A percentile compares a stretch with the other conserved stretches of the same genome.
These are phyloP conservation scores for Phytopythium vexans DNA, from an alignment of 352 stramenopile genomes.

Conservation along the genomic window DNA sequence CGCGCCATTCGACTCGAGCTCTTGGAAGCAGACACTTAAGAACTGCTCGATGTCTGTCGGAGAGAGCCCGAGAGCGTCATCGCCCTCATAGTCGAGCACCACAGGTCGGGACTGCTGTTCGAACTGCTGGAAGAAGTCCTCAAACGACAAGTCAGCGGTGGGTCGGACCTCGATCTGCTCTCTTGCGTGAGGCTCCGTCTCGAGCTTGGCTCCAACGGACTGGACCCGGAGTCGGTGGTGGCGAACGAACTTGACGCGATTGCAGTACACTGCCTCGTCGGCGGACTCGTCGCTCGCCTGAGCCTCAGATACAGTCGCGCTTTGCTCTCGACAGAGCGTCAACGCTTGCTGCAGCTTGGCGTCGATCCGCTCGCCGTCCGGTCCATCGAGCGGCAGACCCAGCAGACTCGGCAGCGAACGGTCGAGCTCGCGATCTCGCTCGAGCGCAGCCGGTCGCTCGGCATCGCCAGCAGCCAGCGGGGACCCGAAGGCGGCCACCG, in stretches of 20 bases:
- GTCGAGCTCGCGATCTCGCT: conserved; percentile 22
- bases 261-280: conserved; percentile 30
- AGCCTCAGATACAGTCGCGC: neutral
- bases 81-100: conserved; percentile 20
- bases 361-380: conserved; percentile 18
- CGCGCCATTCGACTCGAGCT: neutral
- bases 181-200: neutral
- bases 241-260: conserved; percentile 48
- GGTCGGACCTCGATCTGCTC: conserved; percentile 12
- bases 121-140: conserved; percentile 66
- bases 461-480: neutral
- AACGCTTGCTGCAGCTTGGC: conserved; percentile 26
- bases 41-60: conserved; percentile 5
- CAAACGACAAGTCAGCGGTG: conserved; percentile 31
- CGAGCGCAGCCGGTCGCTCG: conserved; percentile 5
- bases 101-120: conserved; percentile 29
- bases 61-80: conserved; percentile 13
- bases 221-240: conserved; percentile 36
- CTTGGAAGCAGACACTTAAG: conserved; percentile 18
- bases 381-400: conserved; percentile 9
- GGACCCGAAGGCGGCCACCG: neutral
- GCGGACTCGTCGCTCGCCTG: conserved; percentile 4
- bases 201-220: conserved; percentile 7
- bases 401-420: conserved; percentile 22
- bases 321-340: conserved; percentile 27